phyloP scores from a whole-genome alignment of 495 filamentous ascomycete genomes.

The Beverwykella pulmonaria region DNA sequence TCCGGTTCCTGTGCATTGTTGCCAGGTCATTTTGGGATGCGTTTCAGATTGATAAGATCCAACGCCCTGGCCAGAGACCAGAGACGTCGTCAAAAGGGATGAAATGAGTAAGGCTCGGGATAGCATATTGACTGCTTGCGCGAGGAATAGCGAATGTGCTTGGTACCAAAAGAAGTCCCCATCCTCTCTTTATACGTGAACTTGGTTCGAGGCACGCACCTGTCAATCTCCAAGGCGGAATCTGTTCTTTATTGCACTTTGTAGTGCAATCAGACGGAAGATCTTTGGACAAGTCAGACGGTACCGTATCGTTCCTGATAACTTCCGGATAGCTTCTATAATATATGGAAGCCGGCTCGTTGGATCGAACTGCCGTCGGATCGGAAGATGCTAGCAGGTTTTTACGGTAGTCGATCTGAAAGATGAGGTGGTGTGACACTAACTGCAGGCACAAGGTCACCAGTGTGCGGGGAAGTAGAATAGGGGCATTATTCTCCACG shows the following conservation, averaged over 20 bases:
- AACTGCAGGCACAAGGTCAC: neutral
- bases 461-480: neutral
- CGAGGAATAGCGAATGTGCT: neutral
- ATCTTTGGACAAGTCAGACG: neutral
- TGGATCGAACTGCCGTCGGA: constrained; percentile 12
- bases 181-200: constrained; percentile 2
- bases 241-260: neutral
- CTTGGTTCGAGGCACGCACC: neutral
- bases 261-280: neutral
- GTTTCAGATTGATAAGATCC: constrained; percentile 38
- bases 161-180: neutral
- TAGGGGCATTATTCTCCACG: neutral
- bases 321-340: neutral
- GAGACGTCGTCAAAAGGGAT: neutral
- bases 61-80: constrained; percentile 18
- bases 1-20: constrained; percentile 36
- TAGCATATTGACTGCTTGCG: neutral
- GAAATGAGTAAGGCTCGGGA: neutral
- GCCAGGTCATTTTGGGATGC: constrained; percentile 37
- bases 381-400: neutral
- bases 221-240: neutral
- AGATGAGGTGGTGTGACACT: neutral
- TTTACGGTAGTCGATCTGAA: neutral
- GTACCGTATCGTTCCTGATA: neutral
- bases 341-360: constrained; percentile 5